These are phyloP conservation scores for Magnolia sinica DNA, from an alignment of 164 flowering plant genomes.

Conservation along the genomic window DNA sequence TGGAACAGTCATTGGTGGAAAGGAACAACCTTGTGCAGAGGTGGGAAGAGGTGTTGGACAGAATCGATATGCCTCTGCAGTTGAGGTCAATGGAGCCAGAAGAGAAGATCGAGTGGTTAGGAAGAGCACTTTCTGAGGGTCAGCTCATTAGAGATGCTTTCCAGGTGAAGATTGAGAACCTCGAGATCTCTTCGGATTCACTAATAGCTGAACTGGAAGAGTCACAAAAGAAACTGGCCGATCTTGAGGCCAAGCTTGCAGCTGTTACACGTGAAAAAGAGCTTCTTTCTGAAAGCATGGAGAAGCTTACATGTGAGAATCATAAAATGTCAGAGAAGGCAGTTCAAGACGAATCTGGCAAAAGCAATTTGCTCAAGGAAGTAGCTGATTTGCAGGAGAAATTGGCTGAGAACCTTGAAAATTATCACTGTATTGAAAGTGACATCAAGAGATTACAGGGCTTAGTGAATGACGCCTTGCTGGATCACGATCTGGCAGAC, in stretches of 20 bases:
- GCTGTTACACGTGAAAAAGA: slow-evolving; percentile 48
- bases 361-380: slow-evolving; percentile 42
- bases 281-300: slow-evolving; percentile 46
- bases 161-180: slow-evolving; percentile 51
- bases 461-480: slow-evolving; percentile 55
- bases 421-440: slow-evolving; percentile 32
- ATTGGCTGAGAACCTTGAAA: slow-evolving; percentile 35
- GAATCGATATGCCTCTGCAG: slow-evolving; percentile 65
- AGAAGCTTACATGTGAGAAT: slow-evolving; percentile 37
- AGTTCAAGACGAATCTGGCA: slow-evolving; percentile 39
- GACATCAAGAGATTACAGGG: slow-evolving; percentile 46
- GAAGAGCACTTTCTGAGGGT: slow-evolving; percentile 67
- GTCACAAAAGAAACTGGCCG: slow-evolving; percentile 42
- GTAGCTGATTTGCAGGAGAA: slow-evolving; percentile 44
- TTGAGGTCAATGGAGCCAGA: slow-evolving; percentile 80
- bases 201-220: slow-evolving; percentile 55
- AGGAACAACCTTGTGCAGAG: slow-evolving; percentile 83
- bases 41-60: slow-evolving; percentile 82
- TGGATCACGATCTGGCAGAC: slow-evolving; percentile 35
- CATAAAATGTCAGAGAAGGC: slow-evolving; percentile 39
- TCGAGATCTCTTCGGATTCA: slow-evolving; percentile 55
- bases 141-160: slow-evolving; percentile 44
- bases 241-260: slow-evolving; percentile 45
- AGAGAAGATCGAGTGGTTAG: slow-evolving; percentile 79
- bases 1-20: slow-evolving; percentile 94